A percentile compares a stretch with the other conserved stretches of the same genome.
Conservation (phyloP, 257 asterid genomes). For the Nemophila menziesii region DNA sequence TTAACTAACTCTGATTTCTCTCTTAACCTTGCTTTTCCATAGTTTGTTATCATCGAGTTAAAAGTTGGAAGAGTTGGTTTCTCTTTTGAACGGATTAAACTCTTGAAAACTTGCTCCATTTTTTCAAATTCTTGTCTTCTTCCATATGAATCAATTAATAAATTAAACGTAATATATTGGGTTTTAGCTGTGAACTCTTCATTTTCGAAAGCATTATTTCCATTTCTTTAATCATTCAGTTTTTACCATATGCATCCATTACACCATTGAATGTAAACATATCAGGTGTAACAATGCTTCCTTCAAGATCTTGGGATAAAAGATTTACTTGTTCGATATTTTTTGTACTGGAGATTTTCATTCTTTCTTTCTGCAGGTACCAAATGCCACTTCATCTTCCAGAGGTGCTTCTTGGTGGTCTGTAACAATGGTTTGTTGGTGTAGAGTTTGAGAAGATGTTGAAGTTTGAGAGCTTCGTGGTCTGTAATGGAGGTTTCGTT, state of each 20-base stretch:
- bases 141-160: conserved; percentile 82
- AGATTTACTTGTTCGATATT: conserved; percentile 54
- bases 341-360: too few species aligned
- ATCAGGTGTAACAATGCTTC: conserved; percentile 58
- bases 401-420: too few species aligned
- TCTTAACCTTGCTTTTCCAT: conserved; percentile 81
- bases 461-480: too few species aligned
- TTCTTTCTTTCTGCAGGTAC: too few species aligned
- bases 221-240: conserved; percentile 82
- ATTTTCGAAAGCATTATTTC: conserved; percentile 58
- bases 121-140: conserved; percentile 80
- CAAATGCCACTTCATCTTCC: too few species aligned
- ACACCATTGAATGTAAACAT: conserved; percentile 81
- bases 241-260: conserved; percentile 95
- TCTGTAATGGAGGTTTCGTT: too few species aligned
- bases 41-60: conserved; percentile 89
- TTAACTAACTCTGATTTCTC: conserved; percentile 55
- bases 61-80: conserved; percentile 78
- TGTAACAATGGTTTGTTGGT: too few species aligned
- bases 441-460: too few species aligned
- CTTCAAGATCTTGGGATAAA: conserved; percentile 66
- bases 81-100: conserved; percentile 66
- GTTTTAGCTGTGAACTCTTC: conserved; percentile 71
- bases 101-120: conserved; percentile 89
- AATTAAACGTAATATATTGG: conserved; percentile 75